Conservation (phyloP, 371 early-diverging fungal species). For the Actinomortierella wolfii region DNA sequence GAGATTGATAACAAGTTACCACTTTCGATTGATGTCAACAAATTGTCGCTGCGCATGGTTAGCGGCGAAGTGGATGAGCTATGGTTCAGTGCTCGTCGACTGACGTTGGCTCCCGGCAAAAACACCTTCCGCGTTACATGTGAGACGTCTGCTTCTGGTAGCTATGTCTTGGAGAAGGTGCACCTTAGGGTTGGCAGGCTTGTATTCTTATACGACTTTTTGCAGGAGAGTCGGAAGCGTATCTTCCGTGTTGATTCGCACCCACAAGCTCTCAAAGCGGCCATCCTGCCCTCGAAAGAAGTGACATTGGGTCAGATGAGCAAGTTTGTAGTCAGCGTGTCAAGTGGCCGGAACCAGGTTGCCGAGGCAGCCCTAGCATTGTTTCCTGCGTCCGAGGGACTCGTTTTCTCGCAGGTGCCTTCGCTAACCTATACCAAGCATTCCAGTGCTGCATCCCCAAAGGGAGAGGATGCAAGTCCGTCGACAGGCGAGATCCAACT, state of each 20-base stretch:
- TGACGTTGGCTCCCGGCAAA: constrained; percentile 65
- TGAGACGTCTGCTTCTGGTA: constrained; percentile 67
- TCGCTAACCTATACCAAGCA: constrained; percentile 22
- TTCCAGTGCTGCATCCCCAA: neutral
- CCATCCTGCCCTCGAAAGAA: constrained; percentile 37
- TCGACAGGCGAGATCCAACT: constrained; percentile 47
- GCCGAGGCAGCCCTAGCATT: constrained; percentile 37
- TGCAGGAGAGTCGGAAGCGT: constrained; percentile 64
- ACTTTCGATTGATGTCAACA: constrained; percentile 55
- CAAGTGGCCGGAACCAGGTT: constrained; percentile 42
- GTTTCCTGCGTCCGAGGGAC: constrained; percentile 40
- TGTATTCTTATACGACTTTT: constrained; percentile 63
- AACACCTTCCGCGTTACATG: constrained; percentile 66
- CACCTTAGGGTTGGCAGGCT: constrained; percentile 62
- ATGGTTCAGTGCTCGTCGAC: constrained; percentile 41
- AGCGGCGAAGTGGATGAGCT: constrained; percentile 62
- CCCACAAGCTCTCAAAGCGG: constrained; percentile 42
- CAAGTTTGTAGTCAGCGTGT: constrained; percentile 43
- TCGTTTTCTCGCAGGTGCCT: constrained; percentile 18
- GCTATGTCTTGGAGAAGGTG: constrained; percentile 68
- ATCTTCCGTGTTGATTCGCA: constrained; percentile 61
- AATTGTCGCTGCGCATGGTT: constrained; percentile 58
- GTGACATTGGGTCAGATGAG: constrained; percentile 40
- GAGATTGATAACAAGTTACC: constrained; percentile 62
- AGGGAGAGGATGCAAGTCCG: constrained; percentile 11